A percentile compares a stretch with the other conserved stretches of the same genome.
These are phyloP conservation scores for Chaetomium strumarium DNA, from an alignment of 2,329 filamentous ascomycete species.

Conservation along the genomic window DNA sequence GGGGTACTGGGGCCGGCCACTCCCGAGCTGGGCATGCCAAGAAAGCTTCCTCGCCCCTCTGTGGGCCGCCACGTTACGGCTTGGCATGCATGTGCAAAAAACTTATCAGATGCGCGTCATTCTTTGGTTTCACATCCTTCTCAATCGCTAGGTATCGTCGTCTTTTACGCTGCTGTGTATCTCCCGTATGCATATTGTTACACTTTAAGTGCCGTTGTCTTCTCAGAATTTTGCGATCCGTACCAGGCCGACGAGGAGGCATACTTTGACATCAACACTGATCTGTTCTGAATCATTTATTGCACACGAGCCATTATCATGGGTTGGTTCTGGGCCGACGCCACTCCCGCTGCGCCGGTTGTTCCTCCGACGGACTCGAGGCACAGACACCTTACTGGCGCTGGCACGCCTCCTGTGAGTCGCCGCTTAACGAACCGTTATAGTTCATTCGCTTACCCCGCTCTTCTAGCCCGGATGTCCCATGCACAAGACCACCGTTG, in stretches of 20 bases:
- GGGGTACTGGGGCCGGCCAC: not conserved
- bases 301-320: conserved; percentile 31
- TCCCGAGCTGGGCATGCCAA: no score
- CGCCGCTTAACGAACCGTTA: not conserved
- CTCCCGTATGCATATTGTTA: not conserved
- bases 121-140: not conserved
- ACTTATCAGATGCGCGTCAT: conserved; percentile 15
- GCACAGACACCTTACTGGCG: conserved; percentile 22
- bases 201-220: not conserved
- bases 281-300: not conserved
- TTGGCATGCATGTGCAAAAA: conserved; percentile 7
- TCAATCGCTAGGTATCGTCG: not conserved
- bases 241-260: not conserved
- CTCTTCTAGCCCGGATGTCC: conserved; percentile 46
- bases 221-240: not conserved
- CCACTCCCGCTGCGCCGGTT: conserved; percentile 29
- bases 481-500: conserved; percentile 50
- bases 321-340: conserved; percentile 61
- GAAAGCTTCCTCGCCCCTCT: no score
- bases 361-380: conserved; percentile 17
- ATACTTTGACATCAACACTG: no score
- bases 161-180: not conserved
- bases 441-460: conserved; percentile 20
- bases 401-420: conserved; percentile 38
- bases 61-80: not conserved